A percentile compares a stretch with the other conserved stretches of the same genome.
These are phyloP conservation scores for Camellia oleifera DNA, from an alignment of 179 eudicot genomes.

Conservation along the genomic window DNA sequence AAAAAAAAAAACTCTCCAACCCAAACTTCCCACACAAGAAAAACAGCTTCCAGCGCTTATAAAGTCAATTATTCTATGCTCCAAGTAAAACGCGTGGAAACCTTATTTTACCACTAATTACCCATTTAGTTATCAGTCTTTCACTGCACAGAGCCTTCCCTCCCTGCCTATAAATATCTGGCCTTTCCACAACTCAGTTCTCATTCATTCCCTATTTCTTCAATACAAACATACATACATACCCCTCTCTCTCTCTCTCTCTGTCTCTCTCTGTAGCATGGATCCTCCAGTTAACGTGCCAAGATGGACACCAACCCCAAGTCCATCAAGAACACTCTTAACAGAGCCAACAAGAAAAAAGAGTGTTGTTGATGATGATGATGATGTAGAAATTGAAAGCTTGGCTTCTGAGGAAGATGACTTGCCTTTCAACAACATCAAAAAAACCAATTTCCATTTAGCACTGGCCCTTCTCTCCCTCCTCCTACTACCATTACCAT, in stretches of 20 bases:
- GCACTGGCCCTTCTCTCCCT: background rate
- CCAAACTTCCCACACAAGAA: too few relatives aligned
- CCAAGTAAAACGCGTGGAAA: too few relatives aligned
- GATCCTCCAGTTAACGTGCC: slow-evolving; percentile 2
- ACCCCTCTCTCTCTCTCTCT: background rate
- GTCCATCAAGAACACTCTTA: background rate
- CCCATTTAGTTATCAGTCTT: too few relatives aligned
- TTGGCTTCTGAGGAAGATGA: slow-evolving; percentile 1
- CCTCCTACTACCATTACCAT: background rate
- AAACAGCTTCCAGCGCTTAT: too few relatives aligned
- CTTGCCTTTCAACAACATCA: background rate
- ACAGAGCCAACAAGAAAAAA: background rate
- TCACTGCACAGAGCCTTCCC: too few relatives aligned
- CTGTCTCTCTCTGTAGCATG: slow-evolving; percentile 2
- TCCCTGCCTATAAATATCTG: background rate
- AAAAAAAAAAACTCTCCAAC: too few relatives aligned
- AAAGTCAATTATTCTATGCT: too few relatives aligned
- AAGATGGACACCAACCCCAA: slow-evolving; percentile 15
- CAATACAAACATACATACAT: too few relatives aligned
- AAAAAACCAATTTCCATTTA: background rate
- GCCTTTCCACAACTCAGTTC: background rate
- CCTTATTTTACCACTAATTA: too few relatives aligned
- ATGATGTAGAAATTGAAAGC: slow-evolving; percentile 4
- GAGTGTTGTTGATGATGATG: background rate
- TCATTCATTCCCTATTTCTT: background rate